A percentile compares a stretch with the other conserved stretches of the same genome.
Conservation (phyloP, 345 rosid species). For the Eucalyptus dawsonii region DNA sequence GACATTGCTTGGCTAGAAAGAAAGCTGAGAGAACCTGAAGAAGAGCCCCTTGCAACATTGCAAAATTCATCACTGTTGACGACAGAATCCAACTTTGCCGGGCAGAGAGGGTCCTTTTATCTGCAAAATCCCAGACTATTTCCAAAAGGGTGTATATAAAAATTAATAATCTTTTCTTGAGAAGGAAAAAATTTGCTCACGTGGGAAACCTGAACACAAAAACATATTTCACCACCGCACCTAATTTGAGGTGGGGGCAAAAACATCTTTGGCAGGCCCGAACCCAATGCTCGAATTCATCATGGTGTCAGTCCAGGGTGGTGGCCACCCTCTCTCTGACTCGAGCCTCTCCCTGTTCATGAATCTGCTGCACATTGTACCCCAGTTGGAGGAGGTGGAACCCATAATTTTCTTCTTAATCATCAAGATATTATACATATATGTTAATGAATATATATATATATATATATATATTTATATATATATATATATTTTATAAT, state of each 20-base stretch:
- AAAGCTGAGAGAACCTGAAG: neutral
- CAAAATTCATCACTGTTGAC: neutral
- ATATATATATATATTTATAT: neutral
- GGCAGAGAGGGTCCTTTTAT: neutral
- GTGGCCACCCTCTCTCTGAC: neutral
- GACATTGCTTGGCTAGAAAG: neutral
- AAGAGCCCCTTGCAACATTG: neutral
- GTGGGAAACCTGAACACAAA: neutral
- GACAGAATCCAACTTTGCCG: neutral
- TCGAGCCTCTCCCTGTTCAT: neutral
- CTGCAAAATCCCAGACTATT: neutral
- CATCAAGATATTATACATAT: neutral
- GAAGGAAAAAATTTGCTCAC: neutral
- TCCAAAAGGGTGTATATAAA: neutral
- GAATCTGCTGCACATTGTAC: neutral
- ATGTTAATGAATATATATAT: neutral
- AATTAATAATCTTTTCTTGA: neutral
- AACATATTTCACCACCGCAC: neutral
- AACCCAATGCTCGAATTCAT: neutral
- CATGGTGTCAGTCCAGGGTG: neutral
- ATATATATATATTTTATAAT: neutral
- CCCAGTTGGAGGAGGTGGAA: neutral
- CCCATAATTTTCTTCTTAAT: neutral
- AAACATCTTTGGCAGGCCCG: neutral
- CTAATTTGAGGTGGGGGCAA: neutral